Evolutionary conservation across 176 grass and related monocot genomes (phyloP).

Genomic region (Luzula sylvatica): DNA sequence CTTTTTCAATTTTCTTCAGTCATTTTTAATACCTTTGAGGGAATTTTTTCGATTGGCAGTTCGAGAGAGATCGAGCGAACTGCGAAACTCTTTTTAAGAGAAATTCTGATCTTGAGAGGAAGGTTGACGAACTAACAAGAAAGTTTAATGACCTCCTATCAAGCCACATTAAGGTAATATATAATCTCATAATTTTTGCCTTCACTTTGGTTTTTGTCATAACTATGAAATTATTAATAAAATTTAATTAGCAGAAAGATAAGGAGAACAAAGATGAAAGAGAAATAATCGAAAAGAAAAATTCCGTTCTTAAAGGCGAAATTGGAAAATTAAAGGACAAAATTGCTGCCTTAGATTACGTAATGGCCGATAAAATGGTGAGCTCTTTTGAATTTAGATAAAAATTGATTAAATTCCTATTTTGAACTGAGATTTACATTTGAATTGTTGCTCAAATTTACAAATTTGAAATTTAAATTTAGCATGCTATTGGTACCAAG

Average conservation of each 20-base stretch:
- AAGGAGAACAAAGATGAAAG: conserved; percentile 14
- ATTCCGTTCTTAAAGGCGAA: conserved; percentile 6
- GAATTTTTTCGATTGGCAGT: conserved; percentile 11
- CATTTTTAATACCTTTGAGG: conserved; percentile 1
- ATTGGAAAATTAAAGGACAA: conserved; percentile 19
- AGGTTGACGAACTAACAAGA: conserved; percentile 21
- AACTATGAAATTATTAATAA: background rate
- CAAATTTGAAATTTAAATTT: background rate
- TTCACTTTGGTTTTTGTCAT: background rate
- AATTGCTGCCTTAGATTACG: background rate
- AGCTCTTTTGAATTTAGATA: conserved; percentile 1
- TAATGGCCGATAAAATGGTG: conserved; percentile 4
- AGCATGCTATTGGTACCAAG: conserved; percentile 3
- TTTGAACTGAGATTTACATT: background rate
- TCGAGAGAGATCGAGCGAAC: conserved; percentile 3
- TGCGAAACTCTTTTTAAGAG: conserved; percentile 12
- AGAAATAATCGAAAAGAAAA: conserved; percentile 14
- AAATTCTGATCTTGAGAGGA: conserved; percentile 23
- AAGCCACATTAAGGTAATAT: conserved; percentile 13
- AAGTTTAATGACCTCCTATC: conserved; percentile 19
- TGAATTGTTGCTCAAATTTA: background rate
- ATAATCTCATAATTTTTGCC: background rate
- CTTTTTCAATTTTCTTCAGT: background rate
- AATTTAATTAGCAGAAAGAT: conserved; percentile 21
- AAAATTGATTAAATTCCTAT: background rate